Evolutionary conservation across 208 protist genomes (phyloP).

Genomic region (Entamoeba dispar): DNA sequence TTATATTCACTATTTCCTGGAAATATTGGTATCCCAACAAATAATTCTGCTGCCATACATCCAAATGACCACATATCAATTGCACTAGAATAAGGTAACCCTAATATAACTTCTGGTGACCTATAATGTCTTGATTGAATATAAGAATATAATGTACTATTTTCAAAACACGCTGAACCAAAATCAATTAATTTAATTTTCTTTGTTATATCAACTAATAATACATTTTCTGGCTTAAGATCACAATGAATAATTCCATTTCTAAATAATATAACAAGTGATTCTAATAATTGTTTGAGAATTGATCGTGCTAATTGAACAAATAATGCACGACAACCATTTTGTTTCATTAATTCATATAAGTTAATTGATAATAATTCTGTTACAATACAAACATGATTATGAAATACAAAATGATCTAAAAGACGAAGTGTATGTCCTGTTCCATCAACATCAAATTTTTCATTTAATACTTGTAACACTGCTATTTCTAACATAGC

Average conservation of each 20-base stretch:
- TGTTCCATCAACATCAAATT: not conserved
- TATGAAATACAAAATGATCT: conserved; percentile 22
- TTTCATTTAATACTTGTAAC: conserved; percentile 10
- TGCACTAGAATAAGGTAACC: conserved; percentile 54
- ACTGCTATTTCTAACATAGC: conserved; percentile 27
- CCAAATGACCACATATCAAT: conserved; percentile 95
- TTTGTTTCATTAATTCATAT: conserved; percentile 59
- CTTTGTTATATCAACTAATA: conserved; percentile 28
- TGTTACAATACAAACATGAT: conserved; percentile 46
- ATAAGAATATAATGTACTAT: conserved; percentile 57
- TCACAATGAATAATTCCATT: conserved; percentile 38
- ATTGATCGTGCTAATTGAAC: conserved; percentile 31
- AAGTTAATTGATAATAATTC: conserved; percentile 59
- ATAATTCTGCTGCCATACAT: conserved; percentile 81
- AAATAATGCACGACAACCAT: conserved; percentile 46
- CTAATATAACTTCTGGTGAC: conserved; percentile 76
- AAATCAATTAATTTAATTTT: conserved; percentile 4
- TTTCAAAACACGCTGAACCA: conserved; percentile 34
- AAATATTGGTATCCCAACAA: conserved; percentile 64
- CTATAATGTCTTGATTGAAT: conserved; percentile 74
- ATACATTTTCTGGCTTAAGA: conserved; percentile 53
- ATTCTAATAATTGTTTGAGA: conserved; percentile 23
- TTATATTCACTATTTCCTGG: conserved; percentile 58
- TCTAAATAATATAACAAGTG: not conserved
- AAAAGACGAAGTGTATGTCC: not conserved